Conservation (phyloP, 179 eudicot genomes). For the Vitellaria paradoxa region DNA sequence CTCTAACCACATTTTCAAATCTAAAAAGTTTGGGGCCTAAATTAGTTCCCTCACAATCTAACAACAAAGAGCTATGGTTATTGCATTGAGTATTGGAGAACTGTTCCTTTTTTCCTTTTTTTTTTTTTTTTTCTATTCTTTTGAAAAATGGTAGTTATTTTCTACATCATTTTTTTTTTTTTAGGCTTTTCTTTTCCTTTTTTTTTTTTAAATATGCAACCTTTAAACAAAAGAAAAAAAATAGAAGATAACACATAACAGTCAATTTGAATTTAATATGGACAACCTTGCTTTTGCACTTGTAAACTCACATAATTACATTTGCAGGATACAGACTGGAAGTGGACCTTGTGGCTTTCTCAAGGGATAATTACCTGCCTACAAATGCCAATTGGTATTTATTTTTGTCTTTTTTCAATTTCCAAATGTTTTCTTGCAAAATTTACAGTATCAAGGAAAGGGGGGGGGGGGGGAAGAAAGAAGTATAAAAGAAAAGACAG, state of each 20-base stretch:
- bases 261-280: not conserved
- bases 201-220: not conserved
- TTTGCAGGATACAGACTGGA: constrained; percentile 28
- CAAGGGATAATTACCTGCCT: constrained; percentile 5
- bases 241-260: not conserved
- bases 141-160: not conserved
- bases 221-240: not conserved
- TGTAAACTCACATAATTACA: not conserved
- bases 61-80: not conserved
- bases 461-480: not conserved
- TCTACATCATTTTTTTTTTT: not conserved
- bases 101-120: not conserved
- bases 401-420: not conserved
- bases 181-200: too few species aligned
- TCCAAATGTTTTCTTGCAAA: not conserved
- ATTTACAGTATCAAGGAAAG: not conserved
- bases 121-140: not conserved
- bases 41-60: too few species aligned
- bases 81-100: not conserved
- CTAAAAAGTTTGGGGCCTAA: too few species aligned
- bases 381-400: not conserved
- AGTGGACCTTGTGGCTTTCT: constrained; percentile 29
- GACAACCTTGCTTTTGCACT: not conserved
- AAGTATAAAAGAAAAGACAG: not conserved
- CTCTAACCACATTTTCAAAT: too few species aligned